A percentile compares a stretch with the other conserved stretches of the same genome.
Evolutionary conservation across 2,329 filamentous ascomycete species (phyloP).

Genomic region (Arthrinium phaeospermum): DNA sequence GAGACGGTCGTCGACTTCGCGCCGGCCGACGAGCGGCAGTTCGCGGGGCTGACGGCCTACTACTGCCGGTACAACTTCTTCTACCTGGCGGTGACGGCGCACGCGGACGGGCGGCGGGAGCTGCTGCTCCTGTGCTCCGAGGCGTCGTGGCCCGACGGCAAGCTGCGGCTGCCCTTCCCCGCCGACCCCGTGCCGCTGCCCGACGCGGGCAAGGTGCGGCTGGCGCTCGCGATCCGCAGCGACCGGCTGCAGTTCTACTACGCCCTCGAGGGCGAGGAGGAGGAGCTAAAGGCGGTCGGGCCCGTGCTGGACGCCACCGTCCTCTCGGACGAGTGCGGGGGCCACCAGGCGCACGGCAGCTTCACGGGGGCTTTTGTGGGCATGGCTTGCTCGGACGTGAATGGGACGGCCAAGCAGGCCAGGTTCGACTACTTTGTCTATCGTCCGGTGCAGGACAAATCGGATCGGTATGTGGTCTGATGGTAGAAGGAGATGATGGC

Average conservation of each 20-base stretch:
- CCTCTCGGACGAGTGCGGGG: conserved; percentile 67
- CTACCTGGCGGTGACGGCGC: conserved; percentile 64
- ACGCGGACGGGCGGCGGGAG: conserved; percentile 61
- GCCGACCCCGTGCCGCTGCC: conserved; percentile 55
- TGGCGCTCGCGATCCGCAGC: conserved; percentile 59
- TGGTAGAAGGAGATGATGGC: neutral
- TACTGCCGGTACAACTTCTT: conserved; percentile 71
- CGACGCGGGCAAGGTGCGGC: conserved; percentile 57
- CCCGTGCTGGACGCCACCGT: conserved; percentile 64
- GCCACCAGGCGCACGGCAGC: conserved; percentile 64
- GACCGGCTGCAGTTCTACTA: conserved; percentile 62
- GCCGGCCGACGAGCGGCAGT: conserved; percentile 64
- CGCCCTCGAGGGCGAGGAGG: conserved; percentile 50
- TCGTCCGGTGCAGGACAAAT: conserved; percentile 50
- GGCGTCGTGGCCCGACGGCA: conserved; percentile 58
- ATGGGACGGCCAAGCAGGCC: conserved; percentile 53
- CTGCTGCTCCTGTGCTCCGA: conserved; percentile 63
- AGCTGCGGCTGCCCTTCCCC: conserved; percentile 49
- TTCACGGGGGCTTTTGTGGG: conserved; percentile 68
- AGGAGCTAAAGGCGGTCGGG: conserved; percentile 54
- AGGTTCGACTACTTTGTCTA: conserved; percentile 60
- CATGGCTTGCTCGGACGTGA: conserved; percentile 60
- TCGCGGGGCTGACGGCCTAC: conserved; percentile 65
- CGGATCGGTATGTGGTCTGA: conserved; percentile 56
- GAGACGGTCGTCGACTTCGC: conserved; percentile 60